These are phyloP conservation scores for Crithidia mellificae DNA, from an alignment of 208 protist species.

Conservation along the genomic window DNA sequence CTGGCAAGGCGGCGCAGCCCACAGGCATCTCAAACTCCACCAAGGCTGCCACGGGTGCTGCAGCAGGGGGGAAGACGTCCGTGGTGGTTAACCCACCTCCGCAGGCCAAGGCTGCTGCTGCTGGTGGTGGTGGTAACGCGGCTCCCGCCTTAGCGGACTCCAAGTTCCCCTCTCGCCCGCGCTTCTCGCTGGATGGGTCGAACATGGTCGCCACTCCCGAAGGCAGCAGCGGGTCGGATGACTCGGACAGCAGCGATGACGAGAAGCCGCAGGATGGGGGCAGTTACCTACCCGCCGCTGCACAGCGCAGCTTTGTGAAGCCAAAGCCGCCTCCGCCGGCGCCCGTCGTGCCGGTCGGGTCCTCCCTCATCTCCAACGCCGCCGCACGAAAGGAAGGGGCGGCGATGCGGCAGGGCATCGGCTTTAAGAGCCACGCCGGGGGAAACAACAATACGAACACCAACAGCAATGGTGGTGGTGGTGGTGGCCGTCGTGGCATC, in stretches of 20 bases:
- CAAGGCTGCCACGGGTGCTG: not conserved
- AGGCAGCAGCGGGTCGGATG: constrained; percentile 26
- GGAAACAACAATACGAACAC: not conserved
- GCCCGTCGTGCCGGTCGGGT: not conserved
- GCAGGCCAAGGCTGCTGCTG: too few relatives aligned
- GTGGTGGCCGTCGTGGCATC: not conserved
- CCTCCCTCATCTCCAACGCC: constrained; percentile 5
- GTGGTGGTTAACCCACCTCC: not conserved
- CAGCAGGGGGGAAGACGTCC: not conserved
- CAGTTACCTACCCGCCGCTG: constrained; percentile 11
- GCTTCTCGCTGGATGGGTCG: constrained; percentile 28
- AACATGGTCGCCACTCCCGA: constrained; percentile 34
- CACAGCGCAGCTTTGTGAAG: constrained; percentile 18
- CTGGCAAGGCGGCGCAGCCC: not conserved
- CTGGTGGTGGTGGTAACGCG: too few relatives aligned
- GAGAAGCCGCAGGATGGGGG: not conserved
- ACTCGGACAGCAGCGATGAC: constrained; percentile 16
- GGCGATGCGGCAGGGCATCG: constrained; percentile 31
- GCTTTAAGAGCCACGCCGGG: constrained; percentile 21
- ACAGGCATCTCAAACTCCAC: too few relatives aligned
- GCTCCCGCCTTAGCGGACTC: not conserved
- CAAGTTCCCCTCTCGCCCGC: not conserved
- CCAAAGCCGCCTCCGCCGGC: constrained; percentile 3
- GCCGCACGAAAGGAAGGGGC: constrained; percentile 11
- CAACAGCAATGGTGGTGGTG: not conserved